A percentile compares a stretch with the other conserved stretches of the same genome.
Evolutionary conservation across 495 filamentous ascomycete species (phyloP).

Genomic region (Aspergillus conjunctus): DNA sequence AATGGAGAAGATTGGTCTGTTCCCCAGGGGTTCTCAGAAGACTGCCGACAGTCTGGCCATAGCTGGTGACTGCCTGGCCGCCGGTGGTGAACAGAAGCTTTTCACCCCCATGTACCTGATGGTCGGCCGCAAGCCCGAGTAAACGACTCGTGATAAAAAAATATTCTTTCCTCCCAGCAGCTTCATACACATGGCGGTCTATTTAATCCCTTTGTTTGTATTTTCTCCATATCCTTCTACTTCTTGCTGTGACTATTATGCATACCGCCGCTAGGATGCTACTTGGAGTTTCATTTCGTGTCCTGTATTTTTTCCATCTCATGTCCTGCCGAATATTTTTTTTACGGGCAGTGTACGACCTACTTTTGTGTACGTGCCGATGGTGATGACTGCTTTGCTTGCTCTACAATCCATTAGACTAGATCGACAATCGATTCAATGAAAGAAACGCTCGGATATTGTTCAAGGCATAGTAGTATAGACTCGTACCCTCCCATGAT

Average conservation of each 20-base stretch:
- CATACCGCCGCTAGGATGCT: slow-evolving; percentile 29
- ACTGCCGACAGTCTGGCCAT: slow-evolving; percentile 85
- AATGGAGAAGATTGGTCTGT: slow-evolving; percentile 73
- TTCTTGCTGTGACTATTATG: slow-evolving; percentile 23
- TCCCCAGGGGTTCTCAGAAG: slow-evolving; percentile 88
- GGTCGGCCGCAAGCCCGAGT: slow-evolving; percentile 85
- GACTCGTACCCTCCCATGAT: too few species aligned
- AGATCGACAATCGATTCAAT: slow-evolving; percentile 9
- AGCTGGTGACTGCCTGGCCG: slow-evolving; percentile 86
- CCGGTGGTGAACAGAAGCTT: slow-evolving; percentile 85
- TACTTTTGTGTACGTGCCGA: slow-evolving; percentile 25
- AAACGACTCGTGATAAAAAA: slow-evolving; percentile 26
- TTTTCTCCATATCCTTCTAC: slow-evolving; percentile 13
- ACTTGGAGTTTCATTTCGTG: slow-evolving; percentile 14
- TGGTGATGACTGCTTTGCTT: slow-evolving; percentile 24
- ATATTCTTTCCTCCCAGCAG: slow-evolving; percentile 6
- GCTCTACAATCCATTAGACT: slow-evolving; percentile 12
- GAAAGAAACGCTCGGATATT: neutral
- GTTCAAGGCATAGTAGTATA: neutral
- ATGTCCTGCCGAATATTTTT: slow-evolving; percentile 15
- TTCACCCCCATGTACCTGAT: slow-evolving; percentile 99
- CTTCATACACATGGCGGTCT: slow-evolving; percentile 24
- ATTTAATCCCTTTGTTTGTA: slow-evolving; percentile 23
- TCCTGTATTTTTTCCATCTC: slow-evolving; percentile 8
- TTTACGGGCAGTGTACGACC: slow-evolving; percentile 23